A percentile compares a stretch with the other conserved stretches of the same genome.
Conservation (phyloP, 2,329 filamentous ascomycete species). For the Lachnellula subtilissima region DNA sequence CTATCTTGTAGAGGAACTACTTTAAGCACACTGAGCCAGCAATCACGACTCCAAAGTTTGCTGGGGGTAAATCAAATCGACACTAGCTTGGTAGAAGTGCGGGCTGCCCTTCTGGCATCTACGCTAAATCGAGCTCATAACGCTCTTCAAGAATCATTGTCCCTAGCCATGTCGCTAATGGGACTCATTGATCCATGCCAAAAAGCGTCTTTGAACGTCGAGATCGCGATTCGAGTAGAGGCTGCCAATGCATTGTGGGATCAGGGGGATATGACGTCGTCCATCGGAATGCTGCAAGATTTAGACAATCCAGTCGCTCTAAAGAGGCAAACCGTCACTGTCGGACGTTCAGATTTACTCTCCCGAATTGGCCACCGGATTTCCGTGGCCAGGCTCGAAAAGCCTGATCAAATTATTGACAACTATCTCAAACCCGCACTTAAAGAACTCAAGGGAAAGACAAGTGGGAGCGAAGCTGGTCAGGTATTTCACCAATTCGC, state of each 20-base stretch:
- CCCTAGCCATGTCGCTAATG: constrained; percentile 77
- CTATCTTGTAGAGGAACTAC: constrained; percentile 79
- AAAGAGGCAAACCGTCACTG: constrained; percentile 63
- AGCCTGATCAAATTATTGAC: constrained; percentile 82
- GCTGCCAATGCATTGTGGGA: constrained; percentile 90
- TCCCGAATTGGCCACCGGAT: constrained; percentile 85
- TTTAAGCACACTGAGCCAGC: constrained; percentile 72
- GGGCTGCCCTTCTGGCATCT: constrained; percentile 71
- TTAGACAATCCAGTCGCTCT: constrained; percentile 59
- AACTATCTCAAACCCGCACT: constrained; percentile 82
- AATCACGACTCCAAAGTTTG: constrained; percentile 55
- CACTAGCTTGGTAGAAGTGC: constrained; percentile 67
- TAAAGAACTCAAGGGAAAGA: constrained; percentile 67
- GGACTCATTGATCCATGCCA: constrained; percentile 68
- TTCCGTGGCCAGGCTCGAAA: constrained; percentile 84
- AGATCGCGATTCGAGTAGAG: constrained; percentile 74
- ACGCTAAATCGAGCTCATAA: constrained; percentile 73
- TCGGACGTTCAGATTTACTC: constrained; percentile 74
- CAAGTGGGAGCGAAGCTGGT: constrained; percentile 68
- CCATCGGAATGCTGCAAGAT: constrained; percentile 80
- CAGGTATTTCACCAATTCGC: constrained; percentile 94
- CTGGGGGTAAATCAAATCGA: constrained; percentile 58
- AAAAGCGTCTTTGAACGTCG: constrained; percentile 68
- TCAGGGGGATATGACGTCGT: constrained; percentile 81
- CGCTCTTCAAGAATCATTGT: constrained; percentile 79